Evolutionary conservation across 176 grass and related monocot genomes (phyloP).

Genomic region (Pharus latifolius): DNA sequence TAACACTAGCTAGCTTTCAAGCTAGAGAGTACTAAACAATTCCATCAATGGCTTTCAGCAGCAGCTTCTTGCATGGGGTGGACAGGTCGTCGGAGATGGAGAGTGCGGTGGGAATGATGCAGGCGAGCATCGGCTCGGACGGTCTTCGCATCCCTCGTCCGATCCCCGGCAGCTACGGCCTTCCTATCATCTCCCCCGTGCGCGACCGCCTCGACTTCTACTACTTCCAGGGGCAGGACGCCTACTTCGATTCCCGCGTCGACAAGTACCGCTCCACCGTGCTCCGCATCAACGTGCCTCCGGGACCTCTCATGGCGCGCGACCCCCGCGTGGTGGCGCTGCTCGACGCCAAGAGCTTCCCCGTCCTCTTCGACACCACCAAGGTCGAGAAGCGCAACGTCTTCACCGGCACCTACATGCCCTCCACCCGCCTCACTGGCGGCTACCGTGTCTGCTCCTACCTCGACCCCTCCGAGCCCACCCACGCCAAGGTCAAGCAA

Average conservation of each 20-base stretch:
- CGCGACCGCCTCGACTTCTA: conserved; percentile 26
- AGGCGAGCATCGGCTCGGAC: too few species aligned
- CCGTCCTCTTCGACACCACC: conserved; percentile 23
- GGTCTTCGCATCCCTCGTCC: too few species aligned
- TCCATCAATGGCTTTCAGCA: too few species aligned
- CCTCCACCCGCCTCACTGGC: conserved; percentile 14
- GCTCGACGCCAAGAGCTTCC: conserved; percentile 31
- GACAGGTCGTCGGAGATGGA: too few species aligned
- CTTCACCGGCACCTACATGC: conserved; percentile 28
- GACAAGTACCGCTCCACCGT: conserved; percentile 28
- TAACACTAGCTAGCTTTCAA: too few species aligned
- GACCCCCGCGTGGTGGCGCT: conserved; percentile 19
- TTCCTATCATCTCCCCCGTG: conserved; percentile 9
- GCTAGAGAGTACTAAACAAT: too few species aligned
- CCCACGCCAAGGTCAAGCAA: conserved; percentile 15
- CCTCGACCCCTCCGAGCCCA: conserved; percentile 26
- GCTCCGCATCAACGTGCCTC: conserved; percentile 12
- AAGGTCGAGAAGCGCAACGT: conserved; percentile 31
- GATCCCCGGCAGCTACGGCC: conserved; percentile 17
- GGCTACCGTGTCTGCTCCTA: conserved; percentile 27
- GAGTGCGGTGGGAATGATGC: too few species aligned
- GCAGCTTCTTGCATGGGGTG: too few species aligned
- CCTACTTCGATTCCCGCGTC: conserved; percentile 11
- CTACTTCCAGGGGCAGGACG: conserved; percentile 25
- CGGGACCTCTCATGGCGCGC: conserved; percentile 11